A percentile compares a stretch with the other conserved stretches of the same genome.
These are phyloP conservation scores for Globisporangium nunn DNA, from an alignment of 352 stramenopile species.

Conservation along the genomic window DNA sequence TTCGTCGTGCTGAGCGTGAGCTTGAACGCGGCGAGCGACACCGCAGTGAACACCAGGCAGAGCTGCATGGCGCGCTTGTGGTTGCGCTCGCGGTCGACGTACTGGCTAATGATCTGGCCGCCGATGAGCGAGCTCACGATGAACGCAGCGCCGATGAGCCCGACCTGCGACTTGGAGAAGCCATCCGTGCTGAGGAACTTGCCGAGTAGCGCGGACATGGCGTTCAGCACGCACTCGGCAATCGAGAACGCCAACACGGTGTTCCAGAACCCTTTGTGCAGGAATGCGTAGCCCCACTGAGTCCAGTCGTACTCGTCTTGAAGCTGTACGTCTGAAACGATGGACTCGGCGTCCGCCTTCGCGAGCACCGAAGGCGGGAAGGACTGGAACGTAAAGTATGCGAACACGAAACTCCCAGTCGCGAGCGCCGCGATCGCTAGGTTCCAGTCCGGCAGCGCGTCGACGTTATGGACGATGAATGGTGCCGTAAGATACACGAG, in stretches of 20 bases:
- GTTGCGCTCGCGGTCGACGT: conserved; percentile 52
- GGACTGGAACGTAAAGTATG: conserved; percentile 30
- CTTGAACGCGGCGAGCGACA: conserved; percentile 40
- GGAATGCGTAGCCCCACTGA: conserved; percentile 61
- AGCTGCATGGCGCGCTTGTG: conserved; percentile 52
- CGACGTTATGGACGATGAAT: conserved; percentile 33
- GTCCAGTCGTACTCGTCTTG: conserved; percentile 66
- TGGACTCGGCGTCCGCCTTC: conserved; percentile 25
- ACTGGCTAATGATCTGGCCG: conserved; percentile 57
- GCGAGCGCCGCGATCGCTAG: conserved; percentile 29
- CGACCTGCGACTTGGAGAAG: conserved; percentile 60
- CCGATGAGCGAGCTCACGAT: conserved; percentile 66
- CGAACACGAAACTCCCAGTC: conserved; percentile 12
- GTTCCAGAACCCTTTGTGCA: conserved; percentile 52
- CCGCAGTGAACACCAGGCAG: conserved; percentile 41
- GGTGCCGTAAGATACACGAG: conserved; percentile 47
- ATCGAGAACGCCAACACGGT: conserved; percentile 59
- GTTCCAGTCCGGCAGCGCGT: conserved; percentile 37
- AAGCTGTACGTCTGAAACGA: conserved; percentile 49
- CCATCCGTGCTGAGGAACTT: conserved; percentile 58
- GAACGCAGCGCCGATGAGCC: conserved; percentile 57
- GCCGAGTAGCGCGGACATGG: conserved; percentile 59
- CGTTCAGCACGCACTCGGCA: conserved; percentile 61
- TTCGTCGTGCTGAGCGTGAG: conserved; percentile 21
- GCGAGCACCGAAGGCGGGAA: conserved; percentile 26